Percentiles rank a stretch among this genome's conserved stretches.
Conservation (phyloP, 139 green algal genomes). For the Coelastrella sp. region DNA sequence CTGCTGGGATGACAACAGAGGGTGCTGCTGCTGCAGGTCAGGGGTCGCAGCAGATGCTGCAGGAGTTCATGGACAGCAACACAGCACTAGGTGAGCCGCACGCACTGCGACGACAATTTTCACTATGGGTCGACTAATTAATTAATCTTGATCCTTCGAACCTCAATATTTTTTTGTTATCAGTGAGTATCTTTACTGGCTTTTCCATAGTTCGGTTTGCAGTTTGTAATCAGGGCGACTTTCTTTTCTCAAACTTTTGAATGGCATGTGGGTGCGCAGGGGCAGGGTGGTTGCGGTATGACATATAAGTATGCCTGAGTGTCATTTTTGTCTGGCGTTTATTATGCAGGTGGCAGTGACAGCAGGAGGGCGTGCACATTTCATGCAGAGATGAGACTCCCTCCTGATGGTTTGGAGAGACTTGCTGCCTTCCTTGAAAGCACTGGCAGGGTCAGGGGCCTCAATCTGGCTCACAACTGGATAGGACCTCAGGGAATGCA, state of each 20-base stretch:
- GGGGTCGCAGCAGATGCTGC: neutral
- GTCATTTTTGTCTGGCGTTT: neutral
- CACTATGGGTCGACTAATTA: too few species aligned
- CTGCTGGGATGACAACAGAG: neutral
- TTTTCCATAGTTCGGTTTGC: too few species aligned
- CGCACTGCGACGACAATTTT: neutral
- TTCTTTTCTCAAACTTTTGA: too few species aligned
- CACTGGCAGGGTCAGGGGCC: neutral
- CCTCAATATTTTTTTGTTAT: too few species aligned
- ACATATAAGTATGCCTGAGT: too few species aligned
- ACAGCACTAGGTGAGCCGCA: neutral
- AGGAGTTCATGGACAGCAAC: conserved; percentile 19
- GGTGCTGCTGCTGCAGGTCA: neutral
- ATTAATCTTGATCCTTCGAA: too few species aligned
- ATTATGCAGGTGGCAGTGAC: neutral
- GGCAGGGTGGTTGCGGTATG: too few species aligned
- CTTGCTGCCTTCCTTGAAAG: conserved; percentile 48
- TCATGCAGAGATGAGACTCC: conserved; percentile 69
- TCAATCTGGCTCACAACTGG: conserved; percentile 3
- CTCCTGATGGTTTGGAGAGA: conserved; percentile 61
- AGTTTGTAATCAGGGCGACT: too few species aligned
- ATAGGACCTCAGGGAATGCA: conserved; percentile 37
- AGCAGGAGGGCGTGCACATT: conserved; percentile 55
- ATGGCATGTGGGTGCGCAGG: neutral
- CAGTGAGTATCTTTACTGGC: too few species aligned